Base-by-base conservation (phyloP, 139 green algal genomes). In the Pleodorina starrii region DNA sequence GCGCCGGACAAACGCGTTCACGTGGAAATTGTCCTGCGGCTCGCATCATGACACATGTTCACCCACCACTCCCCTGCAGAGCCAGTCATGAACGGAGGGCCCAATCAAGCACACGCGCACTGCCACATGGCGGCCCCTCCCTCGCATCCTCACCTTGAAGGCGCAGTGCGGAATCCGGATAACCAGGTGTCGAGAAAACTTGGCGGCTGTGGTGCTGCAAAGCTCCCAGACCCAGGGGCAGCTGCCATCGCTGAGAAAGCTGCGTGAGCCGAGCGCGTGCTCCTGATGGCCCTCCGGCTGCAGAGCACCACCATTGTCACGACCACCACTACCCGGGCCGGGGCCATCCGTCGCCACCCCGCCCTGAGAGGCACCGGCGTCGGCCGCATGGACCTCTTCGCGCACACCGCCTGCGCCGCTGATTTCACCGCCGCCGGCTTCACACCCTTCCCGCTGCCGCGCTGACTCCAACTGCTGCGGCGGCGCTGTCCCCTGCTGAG, bases 161-260 rank as follows among this genome's bases (percentile, higher is more conserved):
- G 96, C 96, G 29, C 71, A 38, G 12, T 93, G 91, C 1, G 93
- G 92, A 23, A 97, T 63, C 12, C 86, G 82, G 10, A 98, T 35
- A 4, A 96, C 43, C 1, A 98, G 74, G 90, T 98, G 96, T 17
- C 96, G 91, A 23, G 90, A 95, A 89, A 95, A 97, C 93, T 98
- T 98, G 48, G 54, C 38, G 36, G 85, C 46, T 1, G 94, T 94
- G 50, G 90, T 94, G 10, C 93, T 96, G 89, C 97, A 95, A 44
- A 98, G 92, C 90, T 97, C 95, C 77, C 76, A 85, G 42, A 96
- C 89, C 51, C 83, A 90, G 0, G 14, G 14, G 50, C 76, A 68
- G 50, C 74, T 80, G 25, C 63, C 63, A 38, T 38, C 63, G 63
- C 63, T 73, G 48, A 10, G 10, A 57, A 57, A 57, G 48, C 48